Conservation (phyloP, 2,329 filamentous ascomycete genomes). For the Coleophoma crateriformis region DNA sequence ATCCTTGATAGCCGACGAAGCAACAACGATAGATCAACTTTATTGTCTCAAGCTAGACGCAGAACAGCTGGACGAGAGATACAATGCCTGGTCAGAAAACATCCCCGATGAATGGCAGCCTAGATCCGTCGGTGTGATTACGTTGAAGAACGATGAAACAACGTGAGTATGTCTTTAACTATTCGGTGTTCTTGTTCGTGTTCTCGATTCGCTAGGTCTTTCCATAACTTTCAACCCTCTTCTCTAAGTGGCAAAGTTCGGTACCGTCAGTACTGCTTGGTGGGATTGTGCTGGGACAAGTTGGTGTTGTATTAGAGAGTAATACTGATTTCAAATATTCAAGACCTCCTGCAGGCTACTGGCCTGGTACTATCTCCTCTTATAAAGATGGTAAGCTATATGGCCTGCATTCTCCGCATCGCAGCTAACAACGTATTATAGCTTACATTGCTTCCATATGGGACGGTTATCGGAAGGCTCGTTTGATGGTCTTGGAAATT, state of each 20-base stretch:
- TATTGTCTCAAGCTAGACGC: not conserved
- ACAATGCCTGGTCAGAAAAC: not conserved
- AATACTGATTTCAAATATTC: not conserved
- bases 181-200: not conserved
- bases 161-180: not conserved
- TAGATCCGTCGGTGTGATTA: not conserved
- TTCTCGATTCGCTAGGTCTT: not conserved
- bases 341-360: not conserved
- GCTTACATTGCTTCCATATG: conserved; percentile 46
- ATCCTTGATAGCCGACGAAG: not conserved
- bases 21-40: not conserved
- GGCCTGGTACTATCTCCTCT: not conserved
- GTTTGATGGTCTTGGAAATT: conserved; percentile 45
- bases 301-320: not conserved
- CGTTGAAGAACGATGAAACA: not conserved
- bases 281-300: no score
- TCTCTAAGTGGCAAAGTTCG: no score
- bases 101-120: conserved; percentile 1
- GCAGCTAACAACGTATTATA: not conserved
- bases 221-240: no score
- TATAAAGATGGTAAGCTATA: not conserved
- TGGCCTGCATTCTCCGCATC: not conserved
- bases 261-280: no score
- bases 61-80: not conserved
- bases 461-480: conserved; percentile 46